Conservation (phyloP, 257 asterid species). For the Solanum neorickii region DNA sequence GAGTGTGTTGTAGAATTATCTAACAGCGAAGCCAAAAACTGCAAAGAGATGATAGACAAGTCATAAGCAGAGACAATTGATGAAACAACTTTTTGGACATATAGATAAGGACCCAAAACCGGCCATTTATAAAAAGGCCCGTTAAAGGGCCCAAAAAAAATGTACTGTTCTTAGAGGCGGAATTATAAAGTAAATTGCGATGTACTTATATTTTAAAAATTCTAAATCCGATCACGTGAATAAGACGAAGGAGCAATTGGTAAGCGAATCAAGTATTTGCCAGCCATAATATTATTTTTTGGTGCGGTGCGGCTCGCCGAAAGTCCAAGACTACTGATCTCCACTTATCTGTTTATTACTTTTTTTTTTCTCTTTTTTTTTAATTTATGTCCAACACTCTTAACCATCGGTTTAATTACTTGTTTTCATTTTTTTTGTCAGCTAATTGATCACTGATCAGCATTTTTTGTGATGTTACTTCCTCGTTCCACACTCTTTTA, state of each 20-base stretch:
- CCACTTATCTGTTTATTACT: not conserved
- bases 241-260: not conserved
- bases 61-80: not conserved
- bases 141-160: slow-evolving; percentile 17
- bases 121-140: not conserved
- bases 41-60: not conserved
- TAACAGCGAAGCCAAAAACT: not conserved
- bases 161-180: not conserved
- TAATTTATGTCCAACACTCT: not conserved
- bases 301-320: slow-evolving; percentile 31
- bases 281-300: slow-evolving; percentile 8
- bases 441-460: not conserved
- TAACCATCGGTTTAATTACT: not conserved
- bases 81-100: slow-evolving; percentile 2
- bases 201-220: not conserved
- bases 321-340: not conserved
- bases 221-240: not conserved
- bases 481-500: not conserved
- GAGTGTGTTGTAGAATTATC: not conserved
- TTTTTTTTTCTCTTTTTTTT: not conserved
- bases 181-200: not conserved
- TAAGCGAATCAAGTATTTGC: not conserved
- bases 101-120: slow-evolving; percentile 13
- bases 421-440: not conserved
- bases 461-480: not conserved